Evolutionary conservation across 768 basidiomycete species (phyloP).

Genomic region (Naganishia vaughanmartiniae): DNA sequence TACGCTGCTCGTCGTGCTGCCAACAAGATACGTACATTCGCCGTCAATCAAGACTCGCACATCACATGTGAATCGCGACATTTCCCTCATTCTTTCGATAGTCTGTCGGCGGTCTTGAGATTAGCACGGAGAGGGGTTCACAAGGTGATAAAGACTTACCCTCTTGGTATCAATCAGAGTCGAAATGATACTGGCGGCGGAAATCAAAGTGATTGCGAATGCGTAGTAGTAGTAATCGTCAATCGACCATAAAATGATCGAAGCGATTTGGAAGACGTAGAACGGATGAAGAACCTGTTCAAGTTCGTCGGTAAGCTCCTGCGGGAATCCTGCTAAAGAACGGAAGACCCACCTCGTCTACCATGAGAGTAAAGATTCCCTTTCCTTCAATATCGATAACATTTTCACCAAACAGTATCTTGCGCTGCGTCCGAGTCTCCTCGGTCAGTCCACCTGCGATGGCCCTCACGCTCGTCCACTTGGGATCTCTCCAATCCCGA

Average conservation of each 20-base stretch:
- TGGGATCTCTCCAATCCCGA: constrained; percentile 84
- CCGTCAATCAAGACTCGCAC: constrained; percentile 69
- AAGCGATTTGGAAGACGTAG: constrained; percentile 96
- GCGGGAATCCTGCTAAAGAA: neutral
- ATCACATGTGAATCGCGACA: constrained; percentile 84
- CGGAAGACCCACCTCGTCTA: constrained; percentile 73
- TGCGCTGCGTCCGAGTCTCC: constrained; percentile 63
- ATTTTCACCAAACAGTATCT: constrained; percentile 75
- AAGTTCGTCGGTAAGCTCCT: neutral
- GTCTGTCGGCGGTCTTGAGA: constrained; percentile 58
- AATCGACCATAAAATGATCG: constrained; percentile 86
- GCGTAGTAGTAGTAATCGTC: constrained; percentile 98
- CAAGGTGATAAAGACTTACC: constrained; percentile 55
- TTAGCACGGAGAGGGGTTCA: constrained; percentile 3
- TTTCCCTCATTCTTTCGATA: constrained; percentile 87
- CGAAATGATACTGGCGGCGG: constrained; percentile 72
- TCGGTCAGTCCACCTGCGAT: constrained; percentile 67
- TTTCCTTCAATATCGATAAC: constrained; percentile 87
- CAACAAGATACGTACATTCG: constrained; percentile 59
- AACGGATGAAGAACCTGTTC: constrained; percentile 87
- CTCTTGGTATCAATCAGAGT: constrained; percentile 90
- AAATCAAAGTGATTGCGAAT: constrained; percentile 91
- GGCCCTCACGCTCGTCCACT: constrained; percentile 63
- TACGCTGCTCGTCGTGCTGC: neutral
- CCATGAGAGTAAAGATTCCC: constrained; percentile 68